These are phyloP conservation scores for Daldinia loculata DNA, from an alignment of 495 filamentous ascomycete genomes.

Conservation along the genomic window DNA sequence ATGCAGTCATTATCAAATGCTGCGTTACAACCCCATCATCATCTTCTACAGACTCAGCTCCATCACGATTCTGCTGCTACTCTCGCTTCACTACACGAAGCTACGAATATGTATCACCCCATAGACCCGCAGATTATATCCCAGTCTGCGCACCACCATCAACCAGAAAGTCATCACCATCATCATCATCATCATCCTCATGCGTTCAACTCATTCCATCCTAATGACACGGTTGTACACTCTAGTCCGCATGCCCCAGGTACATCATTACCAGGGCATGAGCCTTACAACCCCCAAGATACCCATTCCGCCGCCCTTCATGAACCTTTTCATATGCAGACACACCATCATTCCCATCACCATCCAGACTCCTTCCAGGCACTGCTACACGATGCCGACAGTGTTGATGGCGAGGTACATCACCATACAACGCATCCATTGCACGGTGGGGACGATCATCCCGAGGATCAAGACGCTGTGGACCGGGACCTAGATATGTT, in stretches of 20 bases:
- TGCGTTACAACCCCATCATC: constrained; percentile 43
- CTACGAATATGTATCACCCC: constrained; percentile 53
- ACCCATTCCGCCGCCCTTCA: constrained; percentile 16
- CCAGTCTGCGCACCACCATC: constrained; percentile 44
- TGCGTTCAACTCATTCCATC: constrained; percentile 34
- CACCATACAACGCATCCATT: constrained; percentile 24
- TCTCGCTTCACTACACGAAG: constrained; percentile 36
- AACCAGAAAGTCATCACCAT: constrained; percentile 23
- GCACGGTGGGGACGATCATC: constrained; percentile 25
- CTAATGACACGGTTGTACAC: constrained; percentile 25
- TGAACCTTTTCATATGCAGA: constrained; percentile 27
- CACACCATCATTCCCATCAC: constrained; percentile 41
- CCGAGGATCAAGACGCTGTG: constrained; percentile 51
- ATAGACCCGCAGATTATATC: constrained; percentile 63
- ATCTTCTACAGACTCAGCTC: constrained; percentile 43
- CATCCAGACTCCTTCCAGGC: constrained; percentile 53
- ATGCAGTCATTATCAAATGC: constrained; percentile 42
- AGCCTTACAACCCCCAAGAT: constrained; percentile 33
- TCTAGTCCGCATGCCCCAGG: constrained; percentile 31
- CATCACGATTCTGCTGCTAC: constrained; percentile 44
- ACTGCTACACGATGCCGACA: constrained; percentile 50
- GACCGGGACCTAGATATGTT: constrained; percentile 63
- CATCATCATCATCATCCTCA: constrained; percentile 31
- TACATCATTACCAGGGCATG: constrained; percentile 29
- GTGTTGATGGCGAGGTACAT: constrained; percentile 19